These are phyloP conservation scores for Dactylonectria macrodidyma DNA, from an alignment of 2,329 filamentous ascomycete species.

Conservation along the genomic window DNA sequence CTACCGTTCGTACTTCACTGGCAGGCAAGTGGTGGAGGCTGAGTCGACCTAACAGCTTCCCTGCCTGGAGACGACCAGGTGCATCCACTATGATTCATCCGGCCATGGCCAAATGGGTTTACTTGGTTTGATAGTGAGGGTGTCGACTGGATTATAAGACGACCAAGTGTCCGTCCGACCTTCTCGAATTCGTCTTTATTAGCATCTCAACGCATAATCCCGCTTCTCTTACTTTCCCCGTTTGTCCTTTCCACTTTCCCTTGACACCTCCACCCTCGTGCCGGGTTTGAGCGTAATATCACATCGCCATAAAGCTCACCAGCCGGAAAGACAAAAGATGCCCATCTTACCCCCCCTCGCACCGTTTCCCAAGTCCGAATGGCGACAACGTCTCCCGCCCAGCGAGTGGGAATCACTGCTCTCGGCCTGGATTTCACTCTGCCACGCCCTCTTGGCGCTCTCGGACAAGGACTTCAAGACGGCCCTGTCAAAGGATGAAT, in stretches of 20 bases:
- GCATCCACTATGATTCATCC: slow-evolving; percentile 59
- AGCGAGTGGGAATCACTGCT: slow-evolving; percentile 85
- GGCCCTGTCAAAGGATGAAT: slow-evolving; percentile 68
- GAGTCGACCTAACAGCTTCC: slow-evolving; percentile 5
- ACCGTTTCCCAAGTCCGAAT: slow-evolving; percentile 79
- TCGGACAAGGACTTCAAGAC: slow-evolving; percentile 68
- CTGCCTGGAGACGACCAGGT: slow-evolving; percentile 28
- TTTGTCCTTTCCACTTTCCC: neutral
- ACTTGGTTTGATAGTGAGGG: slow-evolving; percentile 14
- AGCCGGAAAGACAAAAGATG: slow-evolving; percentile 48
- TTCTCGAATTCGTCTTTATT: too few species aligned
- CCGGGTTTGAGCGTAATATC: slow-evolving; percentile 8
- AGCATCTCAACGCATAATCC: too few species aligned
- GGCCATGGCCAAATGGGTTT: slow-evolving; percentile 48
- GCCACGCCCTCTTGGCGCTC: slow-evolving; percentile 75
- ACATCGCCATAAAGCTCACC: neutral
- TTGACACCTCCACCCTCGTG: neutral
- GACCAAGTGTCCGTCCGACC: neutral
- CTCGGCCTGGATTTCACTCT: slow-evolving; percentile 81
- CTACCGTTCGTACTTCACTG: neutral
- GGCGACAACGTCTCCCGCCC: slow-evolving; percentile 76
- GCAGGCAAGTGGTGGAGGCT: slow-evolving; percentile 5
- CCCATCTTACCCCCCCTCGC: slow-evolving; percentile 78
- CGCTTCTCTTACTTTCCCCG: neutral
- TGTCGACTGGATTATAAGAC: slow-evolving; percentile 21